Percentiles rank a stretch among this genome's conserved stretches.
phyloP scores from a whole-genome alignment of 208 protist species.

The Naegleria fowleri region DNA sequence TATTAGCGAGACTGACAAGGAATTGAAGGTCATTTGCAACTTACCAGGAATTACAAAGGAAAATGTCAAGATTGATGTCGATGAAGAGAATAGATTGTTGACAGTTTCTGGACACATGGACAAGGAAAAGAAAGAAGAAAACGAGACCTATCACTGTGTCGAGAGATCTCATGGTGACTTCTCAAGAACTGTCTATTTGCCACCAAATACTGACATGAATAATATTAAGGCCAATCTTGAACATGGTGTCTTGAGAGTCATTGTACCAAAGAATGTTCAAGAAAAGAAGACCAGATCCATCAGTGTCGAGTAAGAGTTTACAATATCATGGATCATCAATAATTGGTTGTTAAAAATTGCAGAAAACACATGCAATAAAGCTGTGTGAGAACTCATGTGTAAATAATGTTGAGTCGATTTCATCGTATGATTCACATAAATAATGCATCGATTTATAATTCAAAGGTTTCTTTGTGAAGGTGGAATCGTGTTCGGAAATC shows the following conservation, averaged over 20 bases:
- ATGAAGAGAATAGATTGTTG: not conserved
- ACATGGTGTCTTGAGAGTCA: not conserved
- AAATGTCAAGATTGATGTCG: not conserved
- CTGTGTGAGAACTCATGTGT: too few relatives aligned
- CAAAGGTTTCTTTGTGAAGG: conserved; percentile 3
- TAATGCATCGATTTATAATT: too few relatives aligned
- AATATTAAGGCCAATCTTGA: not conserved
- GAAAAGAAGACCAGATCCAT: too few relatives aligned
- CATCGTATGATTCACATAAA: too few relatives aligned
- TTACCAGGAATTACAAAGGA: not conserved
- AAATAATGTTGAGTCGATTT: too few relatives aligned
- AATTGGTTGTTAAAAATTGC: too few relatives aligned
- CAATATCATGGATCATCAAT: too few relatives aligned
- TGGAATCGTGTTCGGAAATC: not conserved
- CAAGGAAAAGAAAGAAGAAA: not conserved
- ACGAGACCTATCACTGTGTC: not conserved
- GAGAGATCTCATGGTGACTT: not conserved
- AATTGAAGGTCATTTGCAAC: not conserved
- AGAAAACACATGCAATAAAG: too few relatives aligned
- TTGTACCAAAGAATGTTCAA: not conserved
- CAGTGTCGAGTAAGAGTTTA: too few relatives aligned
- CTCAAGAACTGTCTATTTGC: not conserved
- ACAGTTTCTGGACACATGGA: not conserved
- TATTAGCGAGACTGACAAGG: not conserved
- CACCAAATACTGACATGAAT: not conserved